Conservation (phyloP, 306 rosid genomes). For the Vigna mungo region DNA sequence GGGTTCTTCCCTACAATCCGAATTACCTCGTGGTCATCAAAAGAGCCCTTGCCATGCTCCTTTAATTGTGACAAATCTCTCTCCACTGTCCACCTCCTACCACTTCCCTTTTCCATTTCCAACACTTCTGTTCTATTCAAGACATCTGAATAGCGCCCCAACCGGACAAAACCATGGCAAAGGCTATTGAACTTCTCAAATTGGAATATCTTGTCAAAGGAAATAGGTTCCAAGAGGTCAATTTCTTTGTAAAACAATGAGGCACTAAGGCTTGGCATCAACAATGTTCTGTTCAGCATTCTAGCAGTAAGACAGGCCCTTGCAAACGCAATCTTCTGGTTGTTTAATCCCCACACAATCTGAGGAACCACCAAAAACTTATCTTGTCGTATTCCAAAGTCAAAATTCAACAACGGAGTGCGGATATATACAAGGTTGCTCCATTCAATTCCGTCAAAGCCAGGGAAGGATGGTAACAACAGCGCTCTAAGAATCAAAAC, state of each 20-base stretch:
- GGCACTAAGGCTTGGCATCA: conserved; percentile 96
- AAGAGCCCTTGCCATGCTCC: conserved; percentile 55
- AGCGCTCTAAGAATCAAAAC: conserved; percentile 66
- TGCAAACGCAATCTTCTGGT: conserved; percentile 93
- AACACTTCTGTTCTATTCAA: conserved; percentile 53
- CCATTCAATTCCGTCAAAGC: conserved; percentile 54
- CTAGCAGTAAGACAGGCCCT: conserved; percentile 90
- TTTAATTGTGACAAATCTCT: conserved; percentile 79
- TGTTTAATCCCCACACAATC: conserved; percentile 92
- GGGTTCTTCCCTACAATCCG: conserved; percentile 85
- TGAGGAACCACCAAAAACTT: conserved; percentile 88
- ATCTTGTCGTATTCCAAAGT: conserved; percentile 52
- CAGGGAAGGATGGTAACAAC: conserved; percentile 56
- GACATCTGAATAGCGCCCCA: conserved; percentile 63
- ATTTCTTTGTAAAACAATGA: conserved; percentile 88
- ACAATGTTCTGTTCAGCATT: conserved; percentile 80
- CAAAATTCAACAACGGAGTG: conserved; percentile 44
- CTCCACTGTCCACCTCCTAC: conserved; percentile 89
- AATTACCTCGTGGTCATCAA: conserved; percentile 66
- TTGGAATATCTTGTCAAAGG: conserved; percentile 79
- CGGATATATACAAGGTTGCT: conserved; percentile 49
- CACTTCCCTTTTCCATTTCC: conserved; percentile 87
- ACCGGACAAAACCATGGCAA: conserved; percentile 65
- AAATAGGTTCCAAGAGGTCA: conserved; percentile 75
- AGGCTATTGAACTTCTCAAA: conserved; percentile 70